These are phyloP conservation scores for Oidiodendron maius DNA, from an alignment of 495 filamentous ascomycete species.

Conservation along the genomic window DNA sequence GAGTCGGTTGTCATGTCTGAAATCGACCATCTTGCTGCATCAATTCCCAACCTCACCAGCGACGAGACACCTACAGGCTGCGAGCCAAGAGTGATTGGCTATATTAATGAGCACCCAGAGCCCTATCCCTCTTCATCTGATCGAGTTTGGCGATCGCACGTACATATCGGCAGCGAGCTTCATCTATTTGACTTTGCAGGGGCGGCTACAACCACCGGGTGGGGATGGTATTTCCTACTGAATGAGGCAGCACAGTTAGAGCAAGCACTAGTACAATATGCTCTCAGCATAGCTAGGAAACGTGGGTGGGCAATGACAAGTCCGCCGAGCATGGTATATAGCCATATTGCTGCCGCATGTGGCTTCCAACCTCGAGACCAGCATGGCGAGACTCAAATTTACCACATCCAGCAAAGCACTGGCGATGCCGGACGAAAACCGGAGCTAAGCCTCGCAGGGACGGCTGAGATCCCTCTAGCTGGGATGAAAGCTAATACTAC, in stretches of 20 bases:
- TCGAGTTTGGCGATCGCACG: conserved; percentile 60
- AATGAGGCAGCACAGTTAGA: conserved; percentile 88
- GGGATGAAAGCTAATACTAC: conserved; percentile 76
- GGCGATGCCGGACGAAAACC: conserved; percentile 58
- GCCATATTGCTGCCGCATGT: conserved; percentile 81
- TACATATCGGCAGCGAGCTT: conserved; percentile 75
- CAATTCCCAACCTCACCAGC: conserved; percentile 84
- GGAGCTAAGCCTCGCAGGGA: conserved; percentile 69
- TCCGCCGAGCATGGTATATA: conserved; percentile 87
- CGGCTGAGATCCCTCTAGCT: conserved; percentile 90
- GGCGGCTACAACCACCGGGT: conserved; percentile 74
- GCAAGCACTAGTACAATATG: conserved; percentile 85
- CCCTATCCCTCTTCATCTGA: conserved; percentile 42
- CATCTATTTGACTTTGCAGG: conserved; percentile 78
- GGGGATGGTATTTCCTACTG: conserved; percentile 94
- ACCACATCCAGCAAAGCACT: conserved; percentile 58
- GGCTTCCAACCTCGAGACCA: conserved; percentile 92
- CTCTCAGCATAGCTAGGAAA: conserved; percentile 56
- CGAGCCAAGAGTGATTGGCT: conserved; percentile 51
- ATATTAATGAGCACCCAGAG: conserved; percentile 71
- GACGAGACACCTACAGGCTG: conserved; percentile 65
- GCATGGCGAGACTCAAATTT: conserved; percentile 86
- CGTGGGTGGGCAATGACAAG: conserved; percentile 67
- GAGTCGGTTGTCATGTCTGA: conserved; percentile 55
- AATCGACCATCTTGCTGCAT: conserved; percentile 67